Base-by-base conservation (phyloP, 768 basidiomycete genomes). In the Dictyophora rubrovolvata region DNA sequence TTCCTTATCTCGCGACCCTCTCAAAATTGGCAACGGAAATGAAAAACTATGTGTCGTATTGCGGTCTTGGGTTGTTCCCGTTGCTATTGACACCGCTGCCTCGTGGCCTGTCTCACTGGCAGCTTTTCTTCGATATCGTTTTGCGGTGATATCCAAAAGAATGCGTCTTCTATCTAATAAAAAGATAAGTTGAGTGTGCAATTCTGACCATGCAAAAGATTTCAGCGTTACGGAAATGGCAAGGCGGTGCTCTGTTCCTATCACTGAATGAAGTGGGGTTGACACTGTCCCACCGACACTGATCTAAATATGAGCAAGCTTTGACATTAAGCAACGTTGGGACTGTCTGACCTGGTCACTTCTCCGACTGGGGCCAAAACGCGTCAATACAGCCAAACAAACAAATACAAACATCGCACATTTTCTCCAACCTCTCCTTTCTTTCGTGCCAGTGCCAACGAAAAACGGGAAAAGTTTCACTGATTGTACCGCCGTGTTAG, bases 11-110 rank as follows among this genome's bases (percentile, higher is more conserved):
- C 70, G 65, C 48, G 75, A 69, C 33, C 67, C 70, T 56, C 78
- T 74, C 28, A 72, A 75, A 34, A 84, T 21, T 14, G 83, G 35
- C 85, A 72, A 8, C 79, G 73, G 64, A 87, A 84, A 8, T 71
- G 69, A 63, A 87, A 88, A 49, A 75, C 54, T 55, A 35, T 23
- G 20, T 6, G 49, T 28, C 20, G 55, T 28, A 2, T 48, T 48
- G 8, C 18, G 7, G 10, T 21, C 52, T 11, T 53, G 57, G 6
- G 17, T 11, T 51, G 20, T 37, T 35, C 14, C 18, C 7, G 37
- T 42, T 35, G 11, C 3, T 18, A 9, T 34, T 10, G 49, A 18
- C 6, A 4, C n/a, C 6, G 50, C n/a, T 36, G 33, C 28, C 50
- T 47, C 34, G 49, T 53, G 18, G 20, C 12, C 35, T 23, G 48